A percentile compares a stretch with the other conserved stretches of the same genome.
Conservation (phyloP, 805 yeast genomes). For the Ogataea wickerhamii region DNA sequence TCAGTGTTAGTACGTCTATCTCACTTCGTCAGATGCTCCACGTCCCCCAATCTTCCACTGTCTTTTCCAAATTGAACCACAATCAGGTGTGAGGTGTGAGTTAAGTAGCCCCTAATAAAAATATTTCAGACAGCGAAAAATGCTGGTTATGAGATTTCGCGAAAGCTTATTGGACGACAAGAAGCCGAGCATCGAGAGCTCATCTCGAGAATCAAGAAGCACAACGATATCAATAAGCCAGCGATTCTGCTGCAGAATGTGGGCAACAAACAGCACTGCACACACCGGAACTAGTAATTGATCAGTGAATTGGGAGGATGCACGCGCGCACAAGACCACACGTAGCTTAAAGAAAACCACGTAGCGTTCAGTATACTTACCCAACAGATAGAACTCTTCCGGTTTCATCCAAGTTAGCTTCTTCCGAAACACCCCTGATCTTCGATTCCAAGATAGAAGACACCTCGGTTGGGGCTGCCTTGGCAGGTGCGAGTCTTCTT, state of each 20-base stretch:
- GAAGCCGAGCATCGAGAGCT: background rate
- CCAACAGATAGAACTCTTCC: constrained; percentile 99
- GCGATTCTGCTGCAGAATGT: no score
- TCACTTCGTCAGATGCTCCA: no score
- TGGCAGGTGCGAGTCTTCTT: constrained; percentile 89
- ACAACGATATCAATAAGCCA: no score
- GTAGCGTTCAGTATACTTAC: constrained; percentile 53
- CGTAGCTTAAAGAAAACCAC: no score
- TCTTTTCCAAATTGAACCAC: no score
- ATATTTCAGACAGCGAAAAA: background rate
- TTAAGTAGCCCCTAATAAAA: background rate
- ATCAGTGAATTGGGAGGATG: no score
- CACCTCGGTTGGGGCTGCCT: constrained; percentile 99
- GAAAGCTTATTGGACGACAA: constrained; percentile 24
- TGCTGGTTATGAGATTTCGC: constrained; percentile 28
- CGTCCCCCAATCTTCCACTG: no score
- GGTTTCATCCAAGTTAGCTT: constrained; percentile 96
- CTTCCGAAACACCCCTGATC: constrained; percentile 98
- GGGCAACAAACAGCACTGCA: no score
- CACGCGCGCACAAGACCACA: no score
- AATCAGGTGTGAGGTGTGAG: constrained; percentile 4
- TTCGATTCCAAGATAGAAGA: constrained; percentile 98
- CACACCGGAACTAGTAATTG: no score
- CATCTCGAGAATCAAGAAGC: no score
- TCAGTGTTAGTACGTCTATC: constrained; percentile 39